Conservation (phyloP, 176 grass and related monocot genomes). For the Lolium rigidum region DNA sequence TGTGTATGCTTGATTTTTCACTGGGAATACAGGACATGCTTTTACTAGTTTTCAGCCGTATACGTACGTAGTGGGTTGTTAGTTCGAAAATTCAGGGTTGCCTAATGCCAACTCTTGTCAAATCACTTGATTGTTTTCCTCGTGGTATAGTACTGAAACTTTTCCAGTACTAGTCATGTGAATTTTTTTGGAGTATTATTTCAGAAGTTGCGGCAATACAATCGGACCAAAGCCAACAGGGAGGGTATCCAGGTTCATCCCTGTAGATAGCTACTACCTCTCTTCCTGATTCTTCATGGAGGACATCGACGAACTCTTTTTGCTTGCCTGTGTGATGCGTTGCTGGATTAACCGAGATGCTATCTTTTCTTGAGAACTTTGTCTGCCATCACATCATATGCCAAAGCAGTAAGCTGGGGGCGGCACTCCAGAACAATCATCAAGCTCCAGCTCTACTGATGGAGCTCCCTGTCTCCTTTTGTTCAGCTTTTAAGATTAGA, state of each 20-base stretch:
- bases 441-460: constrained; percentile 60
- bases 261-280: no score
- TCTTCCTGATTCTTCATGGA: no score
- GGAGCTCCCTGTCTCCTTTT: constrained; percentile 53
- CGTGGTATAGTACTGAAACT: background rate
- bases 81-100: constrained; percentile 1
- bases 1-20: background rate
- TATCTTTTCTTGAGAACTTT: constrained; percentile 33
- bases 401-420: constrained; percentile 48
- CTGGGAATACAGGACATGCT: background rate
- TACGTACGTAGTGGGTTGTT: background rate
- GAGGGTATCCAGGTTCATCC: no score
- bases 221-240: no score
- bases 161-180: no score
- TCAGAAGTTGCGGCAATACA: no score
- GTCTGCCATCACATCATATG: constrained; percentile 54
- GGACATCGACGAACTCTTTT: no score
- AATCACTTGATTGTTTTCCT: background rate
- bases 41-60: background rate
- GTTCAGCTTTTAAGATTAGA: constrained; percentile 51
- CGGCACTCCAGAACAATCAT: constrained; percentile 52
- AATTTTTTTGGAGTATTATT: no score
- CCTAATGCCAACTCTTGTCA: background rate
- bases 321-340: background rate
- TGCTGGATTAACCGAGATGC: constrained; percentile 14